Evolutionary conservation across 1,284 basidiomycete genomes (phyloP), one percentile per base, ranked within the genome.

Genomic region (Cutaneotrichosporon cyanovorans): DNA sequence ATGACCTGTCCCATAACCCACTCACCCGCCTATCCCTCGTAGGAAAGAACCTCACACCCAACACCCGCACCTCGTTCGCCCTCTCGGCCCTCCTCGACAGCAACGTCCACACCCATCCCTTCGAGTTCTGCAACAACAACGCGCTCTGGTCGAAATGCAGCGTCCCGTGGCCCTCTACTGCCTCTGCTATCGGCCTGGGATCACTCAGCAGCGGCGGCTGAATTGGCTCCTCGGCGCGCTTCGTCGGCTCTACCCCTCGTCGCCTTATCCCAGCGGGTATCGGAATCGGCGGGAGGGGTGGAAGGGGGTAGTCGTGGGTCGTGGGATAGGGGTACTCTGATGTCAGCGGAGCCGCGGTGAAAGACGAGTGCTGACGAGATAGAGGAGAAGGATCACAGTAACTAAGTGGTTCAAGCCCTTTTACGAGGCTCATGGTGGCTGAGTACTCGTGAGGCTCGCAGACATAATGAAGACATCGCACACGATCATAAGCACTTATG

Each of bases 251-350:
- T 7, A 39, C 33, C 11, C 45, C 45, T 4, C 46, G 42, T 19
- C 45, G 30, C 6, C 37, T 14, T 21, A 41, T 19, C 19, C 40
- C 40, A n/a, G 42, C 22, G 8, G 53, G 53, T 1, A 48, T 46
- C 6, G 53, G 53, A 12, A 54, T 46, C 2, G 53, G 48, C 15
- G 53, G 53, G 3, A 54, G 48, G 3, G 53, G 53, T 0, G 53
- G 53, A 7, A 54, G 46, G 7, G 53, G 53, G 16, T 50, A 54
- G n/a, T 47, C 40, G 1, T 32, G 19, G 11, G 25, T 50, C 4
- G 46, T 45, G 12, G 53, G 53, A 30, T 54, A 54, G 4, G 53
- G 53, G 33, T 46, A 54, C 19, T 54, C 53, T 54, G 46, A 12
- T 19, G 3, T 5, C 5, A 15, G 6, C 36, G n/a, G n/a, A n/a